A percentile compares a stretch with the other conserved stretches of the same genome.
Evolutionary conservation across 1,139 yeast genomes (phyloP).

Genomic region (Zygosaccharomyces pseudobailii): DNA sequence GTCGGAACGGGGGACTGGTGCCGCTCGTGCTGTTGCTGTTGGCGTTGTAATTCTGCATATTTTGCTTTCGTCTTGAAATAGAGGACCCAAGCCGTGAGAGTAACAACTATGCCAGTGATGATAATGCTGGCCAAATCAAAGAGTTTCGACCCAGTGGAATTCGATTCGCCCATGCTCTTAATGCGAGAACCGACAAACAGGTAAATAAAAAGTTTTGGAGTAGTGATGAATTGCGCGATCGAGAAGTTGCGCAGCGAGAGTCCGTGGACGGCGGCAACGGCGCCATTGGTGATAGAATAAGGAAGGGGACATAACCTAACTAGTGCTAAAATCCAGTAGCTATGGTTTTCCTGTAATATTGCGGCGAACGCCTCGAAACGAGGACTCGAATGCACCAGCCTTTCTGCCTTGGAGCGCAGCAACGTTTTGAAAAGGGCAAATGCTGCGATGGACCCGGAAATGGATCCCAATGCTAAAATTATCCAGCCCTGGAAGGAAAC

Average conservation of each 20-base stretch:
- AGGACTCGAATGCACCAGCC: constrained; percentile 48
- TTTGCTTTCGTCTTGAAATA: constrained; percentile 50
- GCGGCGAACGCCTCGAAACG: constrained; percentile 72
- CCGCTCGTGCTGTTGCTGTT: constrained; percentile 6
- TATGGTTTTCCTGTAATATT: constrained; percentile 64
- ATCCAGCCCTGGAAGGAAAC: constrained; percentile 72
- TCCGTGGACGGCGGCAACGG: constrained; percentile 80
- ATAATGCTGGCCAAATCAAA: constrained; percentile 61
- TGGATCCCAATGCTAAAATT: constrained; percentile 61
- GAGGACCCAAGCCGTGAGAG: constrained; percentile 63
- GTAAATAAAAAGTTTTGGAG: constrained; percentile 77
- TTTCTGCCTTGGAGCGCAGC: constrained; percentile 54
- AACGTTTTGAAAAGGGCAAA: constrained; percentile 63
- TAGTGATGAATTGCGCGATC: constrained; percentile 65
- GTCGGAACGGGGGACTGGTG: not conserved
- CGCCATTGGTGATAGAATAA: constrained; percentile 88
- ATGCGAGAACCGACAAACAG: constrained; percentile 77
- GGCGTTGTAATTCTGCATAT: constrained; percentile 29
- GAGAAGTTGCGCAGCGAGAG: constrained; percentile 57
- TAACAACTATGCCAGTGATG: constrained; percentile 53
- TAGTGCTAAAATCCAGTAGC: constrained; percentile 61
- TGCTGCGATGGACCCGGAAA: constrained; percentile 68
- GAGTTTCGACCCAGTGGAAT: constrained; percentile 48
- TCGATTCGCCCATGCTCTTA: constrained; percentile 61
- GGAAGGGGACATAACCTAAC: constrained; percentile 89